These are phyloP conservation scores for Amanita polypyramis DNA, from an alignment of 768 basidiomycete genomes.

Conservation along the genomic window DNA sequence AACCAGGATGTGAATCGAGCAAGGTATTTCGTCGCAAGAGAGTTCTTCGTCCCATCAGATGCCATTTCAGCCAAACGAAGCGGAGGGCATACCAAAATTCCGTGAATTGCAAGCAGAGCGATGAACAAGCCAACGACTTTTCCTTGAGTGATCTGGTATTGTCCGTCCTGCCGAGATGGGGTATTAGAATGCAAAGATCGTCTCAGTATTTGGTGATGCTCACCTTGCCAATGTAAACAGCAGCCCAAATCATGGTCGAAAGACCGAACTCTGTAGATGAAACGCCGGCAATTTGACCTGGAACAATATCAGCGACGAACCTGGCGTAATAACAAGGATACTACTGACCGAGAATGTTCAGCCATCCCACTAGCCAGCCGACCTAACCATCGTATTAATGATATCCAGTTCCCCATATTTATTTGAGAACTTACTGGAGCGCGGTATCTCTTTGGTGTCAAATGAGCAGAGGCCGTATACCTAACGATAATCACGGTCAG, in stretches of 20 bases:
- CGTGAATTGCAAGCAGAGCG: constrained; percentile 70
- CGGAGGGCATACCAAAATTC: constrained; percentile 39
- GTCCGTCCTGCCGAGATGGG: constrained; percentile 29
- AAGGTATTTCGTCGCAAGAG: constrained; percentile 63
- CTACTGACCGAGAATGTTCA: constrained; percentile 61
- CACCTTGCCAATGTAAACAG: constrained; percentile 50
- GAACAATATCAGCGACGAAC: neutral
- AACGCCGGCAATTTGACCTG: constrained; percentile 75
- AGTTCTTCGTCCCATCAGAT: constrained; percentile 34
- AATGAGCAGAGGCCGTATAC: constrained; percentile 74
- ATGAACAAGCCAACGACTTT: constrained; percentile 73
- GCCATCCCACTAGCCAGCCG: constrained; percentile 76
- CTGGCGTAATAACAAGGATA: neutral
- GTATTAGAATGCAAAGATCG: neutral
- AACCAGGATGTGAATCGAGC: constrained; percentile 67
- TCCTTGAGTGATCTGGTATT: constrained; percentile 53
- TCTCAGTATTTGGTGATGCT: neutral
- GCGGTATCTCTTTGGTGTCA: constrained; percentile 54
- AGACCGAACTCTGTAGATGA: constrained; percentile 83
- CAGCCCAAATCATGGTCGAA: constrained; percentile 72
- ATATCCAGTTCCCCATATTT: neutral
- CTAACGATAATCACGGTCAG: constrained; percentile 19
- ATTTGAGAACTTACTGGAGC: constrained; percentile 35
- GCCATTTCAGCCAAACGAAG: neutral
- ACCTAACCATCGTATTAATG: constrained; percentile 26